phyloP scores from a whole-genome alignment of 148 eudicot genomes.

The Vaccinium macrocarpon region DNA sequence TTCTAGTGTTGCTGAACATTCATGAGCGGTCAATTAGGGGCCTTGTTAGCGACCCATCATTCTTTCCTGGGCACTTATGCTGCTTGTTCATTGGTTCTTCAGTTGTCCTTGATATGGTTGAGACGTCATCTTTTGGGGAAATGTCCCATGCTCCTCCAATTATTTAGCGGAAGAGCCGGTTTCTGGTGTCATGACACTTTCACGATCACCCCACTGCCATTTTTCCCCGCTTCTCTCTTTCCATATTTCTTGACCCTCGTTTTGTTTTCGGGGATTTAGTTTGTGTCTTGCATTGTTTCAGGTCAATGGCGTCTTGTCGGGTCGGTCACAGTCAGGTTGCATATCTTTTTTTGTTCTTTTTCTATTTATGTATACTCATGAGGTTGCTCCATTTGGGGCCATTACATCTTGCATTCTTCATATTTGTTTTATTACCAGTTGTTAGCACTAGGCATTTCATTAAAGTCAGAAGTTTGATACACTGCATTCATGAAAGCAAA shows the following conservation, averaged over 20 bases:
- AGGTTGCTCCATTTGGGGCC: conserved; percentile 10
- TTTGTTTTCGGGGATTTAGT: not conserved
- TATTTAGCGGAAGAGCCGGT: conserved; percentile 8
- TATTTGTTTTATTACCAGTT: conserved; percentile 12
- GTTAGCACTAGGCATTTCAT: conserved; percentile 10
- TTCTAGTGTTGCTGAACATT: not conserved
- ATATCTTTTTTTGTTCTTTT: conserved; percentile 16
- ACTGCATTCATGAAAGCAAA: conserved; percentile 28
- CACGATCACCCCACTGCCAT: conserved; percentile 14
- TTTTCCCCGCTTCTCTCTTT: not conserved
- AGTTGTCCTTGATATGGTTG: conserved; percentile 1
- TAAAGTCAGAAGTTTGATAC: conserved; percentile 22
- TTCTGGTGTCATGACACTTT: conserved; percentile 6
- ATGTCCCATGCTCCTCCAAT: conserved; percentile 14
- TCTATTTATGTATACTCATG: conserved; percentile 16
- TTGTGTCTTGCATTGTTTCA: conserved; percentile 26
- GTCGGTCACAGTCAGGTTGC: conserved; percentile 15
- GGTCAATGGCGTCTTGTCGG: conserved; percentile 9
- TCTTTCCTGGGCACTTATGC: not conserved
- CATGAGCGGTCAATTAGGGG: not conserved
- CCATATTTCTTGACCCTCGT: conserved; percentile 3
- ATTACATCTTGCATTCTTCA: conserved; percentile 24
- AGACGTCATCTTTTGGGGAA: conserved; percentile 9
- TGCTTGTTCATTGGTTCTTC: conserved; percentile 10
- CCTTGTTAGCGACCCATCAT: too few relatives aligned